Evolutionary conservation across 345 rosid genomes (phyloP).

Genomic region (Passiflora organensis): DNA sequence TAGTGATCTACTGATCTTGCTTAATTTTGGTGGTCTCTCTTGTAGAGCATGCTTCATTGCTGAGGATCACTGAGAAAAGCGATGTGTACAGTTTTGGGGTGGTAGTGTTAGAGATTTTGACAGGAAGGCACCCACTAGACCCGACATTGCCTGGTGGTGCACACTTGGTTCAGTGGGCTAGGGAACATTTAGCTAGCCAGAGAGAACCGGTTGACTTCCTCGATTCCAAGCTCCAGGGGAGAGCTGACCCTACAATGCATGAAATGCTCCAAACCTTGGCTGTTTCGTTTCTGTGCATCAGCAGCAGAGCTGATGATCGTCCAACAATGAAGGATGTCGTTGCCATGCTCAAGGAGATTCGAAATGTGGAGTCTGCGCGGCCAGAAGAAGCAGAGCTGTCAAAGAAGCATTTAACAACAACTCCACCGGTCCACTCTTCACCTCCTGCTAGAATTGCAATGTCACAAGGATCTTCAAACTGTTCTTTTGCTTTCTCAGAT

Average conservation of each 20-base stretch:
- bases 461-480: slow-evolving; percentile 66
- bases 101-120: slow-evolving; percentile 71
- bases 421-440: slow-evolving; percentile 26
- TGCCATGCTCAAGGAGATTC: slow-evolving; percentile 88
- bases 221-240: slow-evolving; percentile 67
- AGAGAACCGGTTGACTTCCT: slow-evolving; percentile 59
- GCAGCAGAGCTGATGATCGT: slow-evolving; percentile 52
- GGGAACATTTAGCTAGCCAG: slow-evolving; percentile 64
- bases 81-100: slow-evolving; percentile 92
- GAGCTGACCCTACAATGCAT: slow-evolving; percentile 74
- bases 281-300: slow-evolving; percentile 72
- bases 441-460: slow-evolving; percentile 36
- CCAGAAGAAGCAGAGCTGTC: slow-evolving; percentile 36
- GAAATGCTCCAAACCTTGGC: slow-evolving; percentile 92
- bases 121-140: slow-evolving; percentile 90
- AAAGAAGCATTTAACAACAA: slow-evolving; percentile 32
- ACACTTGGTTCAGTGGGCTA: slow-evolving; percentile 80
- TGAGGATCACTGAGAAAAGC: slow-evolving; percentile 71
- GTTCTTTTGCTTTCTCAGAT: slow-evolving; percentile 73
- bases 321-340: slow-evolving; percentile 86
- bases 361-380: slow-evolving; percentile 41
- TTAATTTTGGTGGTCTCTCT: neutral
- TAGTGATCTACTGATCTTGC: neutral
- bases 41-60: slow-evolving; percentile 80
- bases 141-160: slow-evolving; percentile 82